Evolutionary conservation across 2,329 filamentous ascomycete species (phyloP).

Genomic region (Catunica adiposa): DNA sequence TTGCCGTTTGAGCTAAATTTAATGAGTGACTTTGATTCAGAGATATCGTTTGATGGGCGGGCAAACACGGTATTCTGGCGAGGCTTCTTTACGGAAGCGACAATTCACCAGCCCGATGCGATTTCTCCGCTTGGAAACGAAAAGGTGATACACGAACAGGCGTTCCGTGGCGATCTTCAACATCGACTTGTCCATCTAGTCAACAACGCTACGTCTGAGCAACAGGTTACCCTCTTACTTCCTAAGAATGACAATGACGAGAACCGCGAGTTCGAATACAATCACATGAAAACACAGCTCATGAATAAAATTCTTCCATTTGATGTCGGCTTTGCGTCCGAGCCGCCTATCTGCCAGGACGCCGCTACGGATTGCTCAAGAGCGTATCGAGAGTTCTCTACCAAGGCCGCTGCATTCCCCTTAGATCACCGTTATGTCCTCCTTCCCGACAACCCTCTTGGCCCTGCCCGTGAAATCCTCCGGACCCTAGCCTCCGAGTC

Average conservation of each 20-base stretch:
- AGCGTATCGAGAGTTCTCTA: constrained; percentile 34
- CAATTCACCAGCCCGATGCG: background rate
- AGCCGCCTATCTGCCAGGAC: constrained; percentile 6
- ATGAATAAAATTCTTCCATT: constrained; percentile 30
- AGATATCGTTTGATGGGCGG: constrained; percentile 41
- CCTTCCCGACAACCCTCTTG: constrained; percentile 53
- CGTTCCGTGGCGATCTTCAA: constrained; percentile 51
- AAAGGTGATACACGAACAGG: constrained; percentile 31
- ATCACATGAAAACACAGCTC: background rate
- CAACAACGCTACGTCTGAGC: constrained; percentile 38
- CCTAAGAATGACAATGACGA: constrained; percentile 23
- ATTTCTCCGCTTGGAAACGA: constrained; percentile 25
- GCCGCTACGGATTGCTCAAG: constrained; percentile 26
- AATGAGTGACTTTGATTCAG: constrained; percentile 23
- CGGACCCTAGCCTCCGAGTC: constrained; percentile 46
- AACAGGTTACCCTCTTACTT: constrained; percentile 42
- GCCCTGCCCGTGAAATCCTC: constrained; percentile 41
- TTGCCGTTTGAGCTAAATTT: constrained; percentile 37
- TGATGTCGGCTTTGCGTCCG: constrained; percentile 16
- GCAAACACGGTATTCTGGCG: constrained; percentile 57
- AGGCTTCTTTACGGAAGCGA: constrained; percentile 23
- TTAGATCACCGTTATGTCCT: constrained; percentile 47
- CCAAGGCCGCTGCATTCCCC: constrained; percentile 3
- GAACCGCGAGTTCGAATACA: constrained; percentile 14
- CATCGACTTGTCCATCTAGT: constrained; percentile 55